Evolutionary conservation across 2,329 filamentous ascomycete genomes (phyloP), one percentile per base, ranked within the genome.

Genomic region (Blumeriella jaapii): DNA sequence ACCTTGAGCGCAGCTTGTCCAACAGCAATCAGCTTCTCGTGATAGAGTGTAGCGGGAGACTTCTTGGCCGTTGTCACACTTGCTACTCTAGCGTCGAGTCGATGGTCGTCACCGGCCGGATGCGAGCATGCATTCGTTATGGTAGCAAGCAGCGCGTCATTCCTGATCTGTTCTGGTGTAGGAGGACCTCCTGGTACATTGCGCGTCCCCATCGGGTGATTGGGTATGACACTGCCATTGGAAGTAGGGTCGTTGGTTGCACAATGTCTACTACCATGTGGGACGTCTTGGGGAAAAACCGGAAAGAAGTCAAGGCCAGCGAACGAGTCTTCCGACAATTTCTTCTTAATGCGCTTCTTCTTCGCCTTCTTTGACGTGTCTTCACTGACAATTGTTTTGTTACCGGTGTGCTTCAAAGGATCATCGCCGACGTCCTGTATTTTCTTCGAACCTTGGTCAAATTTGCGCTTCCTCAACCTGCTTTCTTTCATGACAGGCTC

Each of bases 281-380:
- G n/a, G n/a, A n/a, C n/a, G n/a, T n/a, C n/a, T n/a, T n/a, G n/a
- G n/a, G n/a, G n/a, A n/a, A n/a, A n/a, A n/a, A n/a, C n/a, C n/a
- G 23, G 23, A 14, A 27, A 14, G 1, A 16, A 26, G 3, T 27
- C 15, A 2, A 27, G 20, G 12, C 8, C 13, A 11, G 6, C 6
- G 2, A 20, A 28, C 5, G 18, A 23, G 22, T 29, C 14, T 12
- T 34, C 19, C n/a, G 22, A 27, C 8, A 20, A 16, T 26, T 37
- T 37, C 18, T 15, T 14, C 19, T 31, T 31, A 20, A 31, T 32
- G 23, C 27, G 11, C 29, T 34, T 39, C n/a, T 35, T 32, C 12
- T 31, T 35, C 5, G 34, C 27, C 14, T 13, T 32, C 23, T 32
- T 31, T 13, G 22, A 28, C 30, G 24, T 31, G 13, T 28, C 19